phyloP scores from a whole-genome alignment of 805 yeast species.

The Cyberlindnera subsufficiens region DNA sequence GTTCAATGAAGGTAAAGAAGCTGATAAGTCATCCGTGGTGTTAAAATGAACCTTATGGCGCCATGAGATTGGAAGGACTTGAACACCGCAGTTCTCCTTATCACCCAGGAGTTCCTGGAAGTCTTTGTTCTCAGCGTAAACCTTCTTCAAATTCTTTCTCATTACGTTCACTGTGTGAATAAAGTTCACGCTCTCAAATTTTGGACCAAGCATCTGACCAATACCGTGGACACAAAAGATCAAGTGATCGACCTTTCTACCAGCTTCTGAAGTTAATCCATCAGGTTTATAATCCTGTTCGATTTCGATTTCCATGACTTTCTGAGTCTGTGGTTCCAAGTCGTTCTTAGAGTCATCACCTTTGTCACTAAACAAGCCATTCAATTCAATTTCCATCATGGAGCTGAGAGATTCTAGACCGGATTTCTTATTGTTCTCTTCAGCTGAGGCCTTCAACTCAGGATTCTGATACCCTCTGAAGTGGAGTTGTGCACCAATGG shows the following conservation, averaged over 20 bases:
- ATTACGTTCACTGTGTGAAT: constrained; percentile 74
- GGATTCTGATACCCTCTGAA: constrained; percentile 41
- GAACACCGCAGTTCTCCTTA: constrained; percentile 51
- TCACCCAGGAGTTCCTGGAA: constrained; percentile 28
- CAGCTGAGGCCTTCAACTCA: not conserved
- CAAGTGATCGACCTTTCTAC: constrained; percentile 50
- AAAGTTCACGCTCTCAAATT: constrained; percentile 78
- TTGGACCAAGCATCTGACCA: constrained; percentile 80
- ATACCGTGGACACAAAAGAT: constrained; percentile 92
- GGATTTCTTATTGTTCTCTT: not conserved
- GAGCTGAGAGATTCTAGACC: constrained; percentile 4
- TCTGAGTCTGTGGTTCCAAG: constrained; percentile 29
- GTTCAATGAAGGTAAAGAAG: constrained; percentile 52
- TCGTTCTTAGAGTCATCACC: constrained; percentile 8
- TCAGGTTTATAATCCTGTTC: constrained; percentile 44
- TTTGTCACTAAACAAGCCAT: constrained; percentile 19
- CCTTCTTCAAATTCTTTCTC: constrained; percentile 45
- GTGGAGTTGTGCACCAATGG: constrained; percentile 43
- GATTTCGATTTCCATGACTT: constrained; percentile 44
- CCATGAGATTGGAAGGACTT: constrained; percentile 91
- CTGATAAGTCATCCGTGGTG: constrained; percentile 37
- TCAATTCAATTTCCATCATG: constrained; percentile 17
- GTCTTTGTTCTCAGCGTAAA: constrained; percentile 35
- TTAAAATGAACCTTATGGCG: constrained; percentile 68
- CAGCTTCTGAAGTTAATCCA: constrained; percentile 37